Percentiles rank a stretch among this genome's conserved stretches.
Evolutionary conservation across 1,284 basidiomycete genomes (phyloP).

Genomic region (Sporisorium sorghi): DNA sequence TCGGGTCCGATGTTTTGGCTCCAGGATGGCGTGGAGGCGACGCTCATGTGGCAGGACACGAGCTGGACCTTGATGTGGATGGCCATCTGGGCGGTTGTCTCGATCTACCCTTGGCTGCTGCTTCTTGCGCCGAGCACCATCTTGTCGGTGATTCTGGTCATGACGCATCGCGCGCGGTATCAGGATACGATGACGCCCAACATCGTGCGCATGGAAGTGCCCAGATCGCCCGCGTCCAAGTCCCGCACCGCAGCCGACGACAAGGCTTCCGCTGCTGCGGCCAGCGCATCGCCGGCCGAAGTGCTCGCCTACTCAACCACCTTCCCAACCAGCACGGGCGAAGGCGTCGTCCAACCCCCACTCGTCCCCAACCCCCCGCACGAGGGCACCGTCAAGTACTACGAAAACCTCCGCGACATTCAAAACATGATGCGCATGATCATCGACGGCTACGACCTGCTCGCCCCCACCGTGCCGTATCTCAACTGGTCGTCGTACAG

Average conservation of each 20-base stretch:
- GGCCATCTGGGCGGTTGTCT: slow-evolving; percentile 65
- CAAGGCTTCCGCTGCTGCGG: neutral
- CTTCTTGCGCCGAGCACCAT: slow-evolving; percentile 60
- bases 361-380: slow-evolving; percentile 63
- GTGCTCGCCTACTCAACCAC: slow-evolving; percentile 33
- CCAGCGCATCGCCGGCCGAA: slow-evolving; percentile 21
- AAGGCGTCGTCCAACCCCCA: slow-evolving; percentile 43
- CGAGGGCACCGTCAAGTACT: slow-evolving; percentile 66
- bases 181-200: slow-evolving; percentile 50
- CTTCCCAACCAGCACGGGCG: slow-evolving; percentile 40
- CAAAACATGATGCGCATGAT: slow-evolving; percentile 69
- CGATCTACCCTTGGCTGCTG: slow-evolving; percentile 62
- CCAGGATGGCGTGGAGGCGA: slow-evolving; percentile 66
- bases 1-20: slow-evolving; percentile 67
- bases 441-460: slow-evolving; percentile 65
- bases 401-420: slow-evolving; percentile 68
- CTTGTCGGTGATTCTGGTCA: slow-evolving; percentile 61
- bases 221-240: slow-evolving; percentile 37
- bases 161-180: slow-evolving; percentile 57
- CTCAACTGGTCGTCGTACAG: slow-evolving; percentile 68
- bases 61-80: slow-evolving; percentile 68
- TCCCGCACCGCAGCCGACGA: slow-evolving; percentile 3
- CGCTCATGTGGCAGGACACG: slow-evolving; percentile 67
- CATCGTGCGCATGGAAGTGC: slow-evolving; percentile 31
- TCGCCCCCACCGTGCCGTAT: slow-evolving; percentile 63